Percentiles rank a stretch among this genome's conserved stretches.
phyloP scores from a whole-genome alignment of 2,329 filamentous ascomycete genomes.

The Cordyceps cicadae region DNA sequence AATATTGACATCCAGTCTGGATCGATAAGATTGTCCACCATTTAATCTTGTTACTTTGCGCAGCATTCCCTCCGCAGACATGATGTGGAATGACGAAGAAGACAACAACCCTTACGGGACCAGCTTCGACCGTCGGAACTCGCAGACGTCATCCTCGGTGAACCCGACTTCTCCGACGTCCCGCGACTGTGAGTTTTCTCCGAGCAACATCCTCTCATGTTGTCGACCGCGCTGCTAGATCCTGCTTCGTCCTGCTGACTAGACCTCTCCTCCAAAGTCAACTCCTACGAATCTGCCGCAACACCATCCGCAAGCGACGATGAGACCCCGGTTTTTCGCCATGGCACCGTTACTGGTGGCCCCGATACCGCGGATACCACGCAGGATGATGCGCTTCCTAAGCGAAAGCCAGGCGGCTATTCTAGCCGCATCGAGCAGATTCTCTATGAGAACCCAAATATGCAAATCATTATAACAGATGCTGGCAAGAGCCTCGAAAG shows the following conservation, averaged over 20 bases:
- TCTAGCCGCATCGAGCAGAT: conserved; percentile 96
- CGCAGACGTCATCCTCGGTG: conserved; percentile 58
- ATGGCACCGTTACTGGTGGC: conserved; percentile 21
- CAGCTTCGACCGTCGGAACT: conserved; percentile 83
- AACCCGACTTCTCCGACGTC: conserved; percentile 56
- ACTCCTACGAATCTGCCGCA: conserved; percentile 53
- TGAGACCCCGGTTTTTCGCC: conserved; percentile 41
- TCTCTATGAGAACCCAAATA: conserved; percentile 85
- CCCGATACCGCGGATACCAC: conserved; percentile 41
- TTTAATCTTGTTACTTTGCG: conserved; percentile 16
- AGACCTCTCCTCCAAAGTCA: conserved; percentile 18
- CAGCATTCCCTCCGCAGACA: conserved; percentile 11
- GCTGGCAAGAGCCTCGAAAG: conserved; percentile 93
- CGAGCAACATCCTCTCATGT: neutral
- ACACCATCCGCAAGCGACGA: conserved; percentile 64
- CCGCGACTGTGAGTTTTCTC: conserved; percentile 46
- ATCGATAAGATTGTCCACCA: neutral
- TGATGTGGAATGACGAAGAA: conserved; percentile 92
- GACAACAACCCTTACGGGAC: conserved; percentile 94
- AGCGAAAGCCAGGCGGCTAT: conserved; percentile 75
- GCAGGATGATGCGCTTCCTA: conserved; percentile 39
- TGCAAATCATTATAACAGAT: conserved; percentile 85
- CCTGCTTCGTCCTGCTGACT: neutral
- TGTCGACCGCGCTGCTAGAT: neutral
- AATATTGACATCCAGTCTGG: neutral